These are phyloP conservation scores for Piromyces finnis DNA, from an alignment of 192 early-diverging fungal species.

Conservation along the genomic window DNA sequence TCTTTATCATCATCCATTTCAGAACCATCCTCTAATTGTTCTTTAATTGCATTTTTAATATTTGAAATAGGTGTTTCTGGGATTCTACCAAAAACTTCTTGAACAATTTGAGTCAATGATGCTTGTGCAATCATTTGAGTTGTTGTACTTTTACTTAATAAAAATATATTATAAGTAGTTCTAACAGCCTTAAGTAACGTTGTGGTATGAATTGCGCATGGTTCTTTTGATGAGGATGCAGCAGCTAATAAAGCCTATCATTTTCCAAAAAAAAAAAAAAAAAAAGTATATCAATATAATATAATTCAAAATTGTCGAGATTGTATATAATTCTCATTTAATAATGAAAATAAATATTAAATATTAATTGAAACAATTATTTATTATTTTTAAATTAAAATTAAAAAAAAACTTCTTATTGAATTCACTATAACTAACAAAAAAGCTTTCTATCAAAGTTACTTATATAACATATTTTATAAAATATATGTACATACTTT, in stretches of 20 bases:
- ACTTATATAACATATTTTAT: no score
- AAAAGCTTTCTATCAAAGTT: no score
- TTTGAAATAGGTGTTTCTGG: conserved; percentile 10
- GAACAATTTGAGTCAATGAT: conserved; percentile 76
- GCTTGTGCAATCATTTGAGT: conserved; percentile 79
- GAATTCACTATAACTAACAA: no score
- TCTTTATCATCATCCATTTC: not conserved
- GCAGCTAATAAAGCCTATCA: conserved; percentile 60
- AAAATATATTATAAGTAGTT: conserved; percentile 75
- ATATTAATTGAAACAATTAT: no score
- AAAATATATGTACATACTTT: conserved; percentile 43
- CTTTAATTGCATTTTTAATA: not conserved
- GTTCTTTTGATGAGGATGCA: conserved; percentile 40
- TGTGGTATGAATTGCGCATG: conserved; percentile 45
- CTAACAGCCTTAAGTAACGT: conserved; percentile 62
- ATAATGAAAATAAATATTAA: no score
- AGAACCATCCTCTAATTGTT: not conserved
- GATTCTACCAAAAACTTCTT: conserved; percentile 59
- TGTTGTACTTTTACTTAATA: conserved; percentile 44
- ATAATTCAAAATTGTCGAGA: no score
- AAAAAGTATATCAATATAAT: no score
- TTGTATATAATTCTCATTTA: no score
- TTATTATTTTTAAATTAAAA: no score
- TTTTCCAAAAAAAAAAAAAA: no score
- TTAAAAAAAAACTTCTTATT: no score